These are phyloP conservation scores for Starmerella stellata DNA, from an alignment of 805 yeast species.

Conservation along the genomic window DNA sequence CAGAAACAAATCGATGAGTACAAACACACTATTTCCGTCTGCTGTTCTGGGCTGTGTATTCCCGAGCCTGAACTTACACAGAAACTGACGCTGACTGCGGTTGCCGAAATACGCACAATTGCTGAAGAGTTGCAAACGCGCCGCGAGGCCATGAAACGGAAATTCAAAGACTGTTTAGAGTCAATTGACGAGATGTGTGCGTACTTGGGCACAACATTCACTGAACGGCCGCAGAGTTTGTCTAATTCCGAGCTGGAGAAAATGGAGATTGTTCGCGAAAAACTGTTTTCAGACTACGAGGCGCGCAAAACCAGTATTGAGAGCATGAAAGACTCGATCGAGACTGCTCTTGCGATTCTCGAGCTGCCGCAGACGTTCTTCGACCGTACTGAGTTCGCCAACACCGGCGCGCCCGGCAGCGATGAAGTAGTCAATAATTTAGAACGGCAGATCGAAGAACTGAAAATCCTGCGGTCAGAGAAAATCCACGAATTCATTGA, in stretches of 20 bases:
- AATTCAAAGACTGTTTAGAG: background rate
- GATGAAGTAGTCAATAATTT: background rate
- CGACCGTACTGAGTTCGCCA: background rate
- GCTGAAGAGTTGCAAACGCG: background rate
- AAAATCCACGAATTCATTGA: conserved; percentile 1
- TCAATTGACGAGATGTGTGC: background rate
- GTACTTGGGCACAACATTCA: background rate
- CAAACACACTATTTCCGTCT: background rate
- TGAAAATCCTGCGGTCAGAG: conserved; percentile 2
- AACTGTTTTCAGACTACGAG: background rate
- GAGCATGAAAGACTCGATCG: background rate
- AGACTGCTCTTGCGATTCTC: background rate
- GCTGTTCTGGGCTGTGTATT: background rate
- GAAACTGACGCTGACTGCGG: background rate
- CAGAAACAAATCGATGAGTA: background rate
- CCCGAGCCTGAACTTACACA: background rate
- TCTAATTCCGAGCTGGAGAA: background rate
- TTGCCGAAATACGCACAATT: background rate
- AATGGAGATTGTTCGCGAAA: background rate
- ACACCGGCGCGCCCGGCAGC: background rate
- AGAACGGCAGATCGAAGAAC: background rate
- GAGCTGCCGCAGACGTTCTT: background rate
- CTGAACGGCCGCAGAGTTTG: background rate
- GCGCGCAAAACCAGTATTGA: background rate
- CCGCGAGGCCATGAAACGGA: background rate